Evolutionary conservation across 2,329 filamentous ascomycete species (phyloP), one percentile per base, ranked within the genome.

Genomic region (Monosporascus sp.): DNA sequence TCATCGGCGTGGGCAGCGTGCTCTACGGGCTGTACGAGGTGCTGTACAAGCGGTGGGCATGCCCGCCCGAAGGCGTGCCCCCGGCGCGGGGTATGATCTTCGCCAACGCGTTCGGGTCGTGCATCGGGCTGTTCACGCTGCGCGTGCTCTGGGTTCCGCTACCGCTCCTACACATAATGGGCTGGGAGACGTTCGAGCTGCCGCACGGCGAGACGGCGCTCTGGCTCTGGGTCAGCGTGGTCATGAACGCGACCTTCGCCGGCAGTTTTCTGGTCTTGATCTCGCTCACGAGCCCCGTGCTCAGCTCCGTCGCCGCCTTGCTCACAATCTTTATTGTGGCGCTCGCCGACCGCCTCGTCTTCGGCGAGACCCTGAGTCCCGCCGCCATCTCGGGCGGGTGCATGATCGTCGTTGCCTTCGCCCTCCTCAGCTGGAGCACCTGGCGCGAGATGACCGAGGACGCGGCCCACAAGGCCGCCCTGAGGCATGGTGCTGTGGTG

Each of bases 11-110:
- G 24, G 94, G 94, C 9, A 94, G 88, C 59, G 85, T 99, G 6
- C 79, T 99, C 18, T 99, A 99, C 69, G 94, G 94, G 1, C 85
- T 99, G 47, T 99, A 99, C 71, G 94, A 99, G 71, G 94, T 99
- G 6, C 72, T 99, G 39, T 99, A 99, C 75, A 99, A 99, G 77
- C 85, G 86, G 54, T 85, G 86, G 54, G 93, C 93, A 15, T 99
- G 94, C 67, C 94, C 94, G 11, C 94, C 94, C 0, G 92, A 97
- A 60, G 92, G 91, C 48, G 89, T 86, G 51, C 86, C 83, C 44
- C 83, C 94, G 0, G 84, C 82, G n/a, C 84, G 92, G n/a, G 92
- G 91, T 62, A 94, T 96, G 78, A 85, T 97, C 55, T 97, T 99
- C 62, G 92, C 94, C 63, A 97, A 96, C 68, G 87, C 89, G 0